phyloP scores from a whole-genome alignment of 306 rosid genomes.

The Prunus mume region DNA sequence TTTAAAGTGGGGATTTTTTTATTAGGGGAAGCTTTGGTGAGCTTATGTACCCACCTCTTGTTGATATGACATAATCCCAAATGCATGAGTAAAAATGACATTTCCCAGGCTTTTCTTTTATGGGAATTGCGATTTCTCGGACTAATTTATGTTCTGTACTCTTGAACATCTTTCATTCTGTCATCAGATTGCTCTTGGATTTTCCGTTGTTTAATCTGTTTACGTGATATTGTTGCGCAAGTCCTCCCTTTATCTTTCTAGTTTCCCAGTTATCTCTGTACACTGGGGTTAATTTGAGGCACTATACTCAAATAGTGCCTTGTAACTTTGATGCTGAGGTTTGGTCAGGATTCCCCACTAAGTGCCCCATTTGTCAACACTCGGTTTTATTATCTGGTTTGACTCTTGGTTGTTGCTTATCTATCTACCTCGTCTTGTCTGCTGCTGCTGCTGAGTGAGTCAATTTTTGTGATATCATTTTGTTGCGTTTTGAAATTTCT shows the following conservation, averaged over 20 bases:
- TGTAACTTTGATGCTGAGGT: background rate
- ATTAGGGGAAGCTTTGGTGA: constrained; percentile 24
- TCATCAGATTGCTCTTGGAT: constrained; percentile 18
- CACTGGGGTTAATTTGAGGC: no score
- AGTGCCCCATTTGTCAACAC: background rate
- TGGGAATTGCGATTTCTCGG: constrained; percentile 42
- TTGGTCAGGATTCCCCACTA: constrained; percentile 12
- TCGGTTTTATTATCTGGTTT: background rate
- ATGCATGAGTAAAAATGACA: constrained; percentile 27
- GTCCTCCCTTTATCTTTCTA: background rate
- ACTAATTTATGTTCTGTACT: constrained; percentile 24
- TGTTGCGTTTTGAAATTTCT: background rate
- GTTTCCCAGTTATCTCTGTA: background rate
- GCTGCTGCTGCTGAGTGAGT: background rate
- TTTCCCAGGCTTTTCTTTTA: constrained; percentile 40
- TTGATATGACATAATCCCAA: constrained; percentile 22
- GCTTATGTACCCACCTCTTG: constrained; percentile 38
- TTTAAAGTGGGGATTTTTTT: constrained; percentile 23
- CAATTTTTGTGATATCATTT: background rate
- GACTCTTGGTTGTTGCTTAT: background rate
- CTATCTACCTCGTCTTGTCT: background rate
- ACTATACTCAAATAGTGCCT: background rate
- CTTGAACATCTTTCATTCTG: constrained; percentile 24
- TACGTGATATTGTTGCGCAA: background rate
- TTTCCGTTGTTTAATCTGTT: background rate